Percentiles rank a stretch among this genome's conserved stretches.
phyloP scores from a whole-genome alignment of 345 rosid genomes.

The Eucalyptus rudis region DNA sequence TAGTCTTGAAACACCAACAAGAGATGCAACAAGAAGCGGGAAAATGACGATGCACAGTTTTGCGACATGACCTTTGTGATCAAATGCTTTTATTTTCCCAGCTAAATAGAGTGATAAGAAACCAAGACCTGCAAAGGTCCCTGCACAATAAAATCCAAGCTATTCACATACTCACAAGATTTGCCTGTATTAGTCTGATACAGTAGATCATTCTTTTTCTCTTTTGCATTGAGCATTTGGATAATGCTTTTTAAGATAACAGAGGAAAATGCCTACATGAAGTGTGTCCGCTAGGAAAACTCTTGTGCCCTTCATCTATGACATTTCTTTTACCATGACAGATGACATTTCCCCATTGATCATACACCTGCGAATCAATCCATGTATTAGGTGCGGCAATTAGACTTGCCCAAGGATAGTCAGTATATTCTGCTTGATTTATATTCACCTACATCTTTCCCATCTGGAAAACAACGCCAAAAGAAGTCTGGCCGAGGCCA shows the following conservation, averaged over 20 bases:
- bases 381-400: neutral
- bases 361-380: slow-evolving; percentile 37
- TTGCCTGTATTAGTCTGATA: neutral
- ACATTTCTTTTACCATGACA: slow-evolving; percentile 58
- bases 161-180: neutral
- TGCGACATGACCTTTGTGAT: slow-evolving; percentile 25
- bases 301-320: slow-evolving; percentile 82
- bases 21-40: slow-evolving; percentile 18
- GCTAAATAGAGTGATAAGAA: slow-evolving; percentile 29
- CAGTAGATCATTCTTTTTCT: neutral
- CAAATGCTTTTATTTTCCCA: slow-evolving; percentile 28
- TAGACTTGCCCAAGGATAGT: neutral
- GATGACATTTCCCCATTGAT: slow-evolving; percentile 55
- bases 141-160: slow-evolving; percentile 1
- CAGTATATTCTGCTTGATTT: neutral
- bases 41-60: slow-evolving; percentile 22
- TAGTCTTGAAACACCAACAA: slow-evolving; percentile 28
- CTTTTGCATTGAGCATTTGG: neutral
- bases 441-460: slow-evolving; percentile 45
- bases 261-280: slow-evolving; percentile 34
- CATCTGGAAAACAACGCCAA: slow-evolving; percentile 97
- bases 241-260: neutral
- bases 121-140: slow-evolving; percentile 34
- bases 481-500: slow-evolving; percentile 92
- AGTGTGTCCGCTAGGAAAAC: slow-evolving; percentile 91